Base-by-base conservation (phyloP, 306 rosid genomes). In the Gastrolobium villosum region DNA sequence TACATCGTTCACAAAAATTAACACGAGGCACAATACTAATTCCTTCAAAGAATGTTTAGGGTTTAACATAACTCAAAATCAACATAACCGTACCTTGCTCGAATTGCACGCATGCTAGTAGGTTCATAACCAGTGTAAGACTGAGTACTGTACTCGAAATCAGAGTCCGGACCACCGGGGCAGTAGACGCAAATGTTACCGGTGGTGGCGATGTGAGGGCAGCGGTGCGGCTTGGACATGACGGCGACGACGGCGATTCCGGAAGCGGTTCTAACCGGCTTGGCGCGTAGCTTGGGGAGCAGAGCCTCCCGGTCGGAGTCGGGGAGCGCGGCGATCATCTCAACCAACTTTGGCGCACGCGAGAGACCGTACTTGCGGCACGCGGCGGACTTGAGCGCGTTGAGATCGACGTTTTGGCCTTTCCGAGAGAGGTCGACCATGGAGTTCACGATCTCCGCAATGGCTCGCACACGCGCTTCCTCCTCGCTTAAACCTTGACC, bases 81-180 rank as follows among this genome's bases (percentile, higher is more conserved):
- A 57, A 31, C 10, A 44, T 5, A 69, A 77, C 53, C 86, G 4
- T 59, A 91, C 99, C 99, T 88, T 4, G 99, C 99, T 48, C 99
- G 90, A 88, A 95, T 95, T 8, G 99, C 99, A 5, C 99, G 91
- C 99, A 95, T 95, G 14, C 99, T 95, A 6, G 97, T 95, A 2
- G 99, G 99, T 90, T 95, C 97, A 54, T 95, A 95, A n/a, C 97
- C 98, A 43, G 99, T 95, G 37, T 95, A 95, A 60, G 98, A 95
- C 80, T 95, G 99, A 79, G 99, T 93, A 44, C 99, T 95, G 44
- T 91, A 93, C 90, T 95, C 98, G 36, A 95, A 95, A 67, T 95
- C 98, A 4, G 99, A 95, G 77, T 95, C 99, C 3, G 99, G 99
- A 13, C 98, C 96, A 0, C 96, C 98, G 6, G 99, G 99, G 75